Evolutionary conservation across 2,329 filamentous ascomycete species (phyloP).

Genomic region (Ceratocystis ficicola): DNA sequence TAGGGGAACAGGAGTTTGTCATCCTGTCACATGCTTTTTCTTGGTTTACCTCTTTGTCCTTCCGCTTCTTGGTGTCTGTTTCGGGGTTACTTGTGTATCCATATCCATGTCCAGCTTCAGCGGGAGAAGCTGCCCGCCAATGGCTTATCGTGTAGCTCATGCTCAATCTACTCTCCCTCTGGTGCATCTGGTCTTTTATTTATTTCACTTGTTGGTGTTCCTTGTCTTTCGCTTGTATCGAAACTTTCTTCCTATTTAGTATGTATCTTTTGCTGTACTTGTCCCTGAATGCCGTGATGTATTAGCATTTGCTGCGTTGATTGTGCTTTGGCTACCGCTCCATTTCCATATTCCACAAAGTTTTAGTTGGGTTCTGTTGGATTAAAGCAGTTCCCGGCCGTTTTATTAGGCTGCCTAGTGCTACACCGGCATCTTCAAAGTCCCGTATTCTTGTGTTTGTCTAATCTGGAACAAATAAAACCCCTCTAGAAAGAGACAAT

Average conservation of each 20-base stretch:
- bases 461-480: no score
- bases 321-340: no score
- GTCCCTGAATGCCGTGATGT: background rate
- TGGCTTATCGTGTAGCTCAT: background rate
- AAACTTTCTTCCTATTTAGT: slow-evolving; percentile 1
- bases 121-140: background rate
- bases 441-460: no score
- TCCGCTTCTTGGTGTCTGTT: background rate
- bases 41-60: background rate
- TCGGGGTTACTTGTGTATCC: slow-evolving; percentile 1
- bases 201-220: background rate
- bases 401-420: background rate
- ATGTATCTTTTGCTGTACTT: background rate
- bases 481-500: no score
- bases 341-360: no score
- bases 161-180: background rate
- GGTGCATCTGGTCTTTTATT: background rate
- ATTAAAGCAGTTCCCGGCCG: no score
- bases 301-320: no score
- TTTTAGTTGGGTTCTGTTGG: no score
- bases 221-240: background rate
- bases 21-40: slow-evolving; percentile 2
- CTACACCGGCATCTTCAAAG: background rate
- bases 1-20: background rate
- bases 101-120: background rate